These are phyloP conservation scores for Blastomyces emzantsi DNA, from an alignment of 2,329 filamentous ascomycete genomes.

Conservation along the genomic window DNA sequence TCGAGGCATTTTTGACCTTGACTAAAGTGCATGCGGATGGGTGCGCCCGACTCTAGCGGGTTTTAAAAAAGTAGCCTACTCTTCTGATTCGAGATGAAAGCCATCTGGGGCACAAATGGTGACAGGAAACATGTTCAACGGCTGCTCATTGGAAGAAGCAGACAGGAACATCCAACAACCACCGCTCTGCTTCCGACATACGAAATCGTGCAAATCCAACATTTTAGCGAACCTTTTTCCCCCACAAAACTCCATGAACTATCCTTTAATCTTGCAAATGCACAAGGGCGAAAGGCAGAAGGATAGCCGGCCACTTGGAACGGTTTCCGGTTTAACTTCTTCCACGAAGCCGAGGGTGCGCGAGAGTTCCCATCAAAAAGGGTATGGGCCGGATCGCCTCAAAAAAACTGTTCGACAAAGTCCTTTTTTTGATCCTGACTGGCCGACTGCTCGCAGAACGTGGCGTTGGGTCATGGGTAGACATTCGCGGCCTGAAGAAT, in stretches of 20 bases:
- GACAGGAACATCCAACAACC: background rate
- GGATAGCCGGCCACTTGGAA: background rate
- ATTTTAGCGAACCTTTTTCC: background rate
- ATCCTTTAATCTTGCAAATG: conserved; percentile 1
- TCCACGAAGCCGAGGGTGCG: background rate
- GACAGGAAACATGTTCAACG: background rate
- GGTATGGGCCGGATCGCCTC: background rate
- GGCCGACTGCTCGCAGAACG: background rate
- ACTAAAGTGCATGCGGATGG: background rate
- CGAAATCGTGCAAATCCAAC: background rate
- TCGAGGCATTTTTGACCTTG: background rate
- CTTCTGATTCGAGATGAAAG: background rate
- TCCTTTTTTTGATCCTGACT: background rate
- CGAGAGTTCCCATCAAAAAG: too few species aligned
- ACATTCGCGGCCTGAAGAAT: background rate
- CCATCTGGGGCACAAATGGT: background rate
- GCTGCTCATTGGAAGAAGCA: background rate
- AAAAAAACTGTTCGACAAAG: background rate
- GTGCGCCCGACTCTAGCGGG: conserved; percentile 5
- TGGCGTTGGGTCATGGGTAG: background rate
- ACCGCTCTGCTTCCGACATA: background rate
- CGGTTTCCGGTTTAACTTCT: background rate
- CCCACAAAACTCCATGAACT: background rate
- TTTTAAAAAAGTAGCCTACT: background rate
- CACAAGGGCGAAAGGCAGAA: background rate